Base-by-base conservation (phyloP, 2,329 filamentous ascomycete genomes). In the Aspergillus unguis region DNA sequence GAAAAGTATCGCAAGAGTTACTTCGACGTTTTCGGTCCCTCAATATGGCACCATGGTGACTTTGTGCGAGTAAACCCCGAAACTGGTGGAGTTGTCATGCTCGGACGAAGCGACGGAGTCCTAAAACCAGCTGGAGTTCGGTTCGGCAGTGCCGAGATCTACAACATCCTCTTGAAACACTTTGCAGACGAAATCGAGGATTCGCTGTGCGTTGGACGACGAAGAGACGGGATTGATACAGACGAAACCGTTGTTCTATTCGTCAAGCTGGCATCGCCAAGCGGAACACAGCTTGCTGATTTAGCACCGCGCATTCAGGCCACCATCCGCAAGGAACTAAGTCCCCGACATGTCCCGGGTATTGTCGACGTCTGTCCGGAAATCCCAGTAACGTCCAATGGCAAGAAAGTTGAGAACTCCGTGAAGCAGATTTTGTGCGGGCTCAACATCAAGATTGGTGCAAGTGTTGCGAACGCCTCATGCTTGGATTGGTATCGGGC, bases 331-430 rank as follows among this genome's bases (percentile, higher is more conserved):
- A 82, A 79, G 57, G 90, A 95, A 70, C 75, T 97, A 54, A 96
- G 90, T 62, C 88, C 90, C 4, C 81, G 94, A 48, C 94, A 99
- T 75, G 91, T 97, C 0, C 92, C 92, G 0, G 87, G 84, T 0
- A 76, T 96, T 0, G 79, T 97, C 17, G 89, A 92, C 59, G 85
- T 88, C 68, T 92, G 88, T 57, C 85, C 86, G 0, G 91, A 92
- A 35, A 94, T 99, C 17, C 94, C 92, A 0, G 85, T 92, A 60
- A 97, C 94, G 11, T 85, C 86, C 2, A 99, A 99, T 65, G 92
- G 92, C 48, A 99, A 99, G 78, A 99, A 97, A 85, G 90, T 99
- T 54, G 92, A 99, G 71, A 91, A 95, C 44, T 90, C 90, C 0
- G 92, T 97, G 5, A 97, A 97, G 77, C 92, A 96, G 73, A 96